Percentiles rank a stretch among this genome's conserved stretches.
Evolutionary conservation across 2,329 filamentous ascomycete species (phyloP).

Genomic region (Alternaria gaisen): DNA sequence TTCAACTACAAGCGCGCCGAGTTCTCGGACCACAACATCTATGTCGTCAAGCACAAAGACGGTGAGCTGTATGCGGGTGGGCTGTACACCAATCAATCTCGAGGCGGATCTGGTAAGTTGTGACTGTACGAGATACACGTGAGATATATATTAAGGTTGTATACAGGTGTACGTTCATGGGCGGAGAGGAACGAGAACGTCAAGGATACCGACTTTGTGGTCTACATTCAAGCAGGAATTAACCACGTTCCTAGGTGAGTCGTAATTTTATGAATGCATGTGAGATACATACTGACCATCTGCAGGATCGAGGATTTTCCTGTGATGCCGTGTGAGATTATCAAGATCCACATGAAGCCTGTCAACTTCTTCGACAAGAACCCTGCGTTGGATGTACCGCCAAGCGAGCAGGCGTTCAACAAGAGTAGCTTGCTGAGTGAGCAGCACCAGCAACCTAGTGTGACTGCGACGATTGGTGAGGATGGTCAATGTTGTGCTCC

Average conservation of each 20-base stretch:
- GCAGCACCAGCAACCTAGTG: conserved; percentile 49
- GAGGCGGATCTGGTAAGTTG: conserved; percentile 54
- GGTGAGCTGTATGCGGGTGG: conserved; percentile 69
- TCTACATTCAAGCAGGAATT: conserved; percentile 66
- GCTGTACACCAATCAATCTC: conserved; percentile 68
- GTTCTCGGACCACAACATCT: conserved; percentile 67
- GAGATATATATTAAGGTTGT: too few species aligned
- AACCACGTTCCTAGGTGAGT: conserved; percentile 61
- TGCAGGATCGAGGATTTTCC: conserved; percentile 51
- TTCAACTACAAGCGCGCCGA: conserved; percentile 66
- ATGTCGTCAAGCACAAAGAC: conserved; percentile 66
- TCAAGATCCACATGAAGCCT: conserved; percentile 66
- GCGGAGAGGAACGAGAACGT: conserved; percentile 63
- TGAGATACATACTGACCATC: too few species aligned
- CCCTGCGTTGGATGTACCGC: conserved; percentile 67
- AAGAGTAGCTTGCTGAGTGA: conserved; percentile 49
- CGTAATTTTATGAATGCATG: too few species aligned
- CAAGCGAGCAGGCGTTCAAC: conserved; percentile 60
- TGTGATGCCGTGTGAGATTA: conserved; percentile 60
- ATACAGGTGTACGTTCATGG: conserved; percentile 53
- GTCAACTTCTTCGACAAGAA: conserved; percentile 68
- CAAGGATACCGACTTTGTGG: conserved; percentile 65
- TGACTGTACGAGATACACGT: too few species aligned
- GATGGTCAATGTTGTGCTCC: conserved; percentile 53
- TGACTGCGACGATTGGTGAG: conserved; percentile 47